Evolutionary conservation across 2,329 filamentous ascomycete species (phyloP).

Genomic region (Claviceps pazoutovae): DNA sequence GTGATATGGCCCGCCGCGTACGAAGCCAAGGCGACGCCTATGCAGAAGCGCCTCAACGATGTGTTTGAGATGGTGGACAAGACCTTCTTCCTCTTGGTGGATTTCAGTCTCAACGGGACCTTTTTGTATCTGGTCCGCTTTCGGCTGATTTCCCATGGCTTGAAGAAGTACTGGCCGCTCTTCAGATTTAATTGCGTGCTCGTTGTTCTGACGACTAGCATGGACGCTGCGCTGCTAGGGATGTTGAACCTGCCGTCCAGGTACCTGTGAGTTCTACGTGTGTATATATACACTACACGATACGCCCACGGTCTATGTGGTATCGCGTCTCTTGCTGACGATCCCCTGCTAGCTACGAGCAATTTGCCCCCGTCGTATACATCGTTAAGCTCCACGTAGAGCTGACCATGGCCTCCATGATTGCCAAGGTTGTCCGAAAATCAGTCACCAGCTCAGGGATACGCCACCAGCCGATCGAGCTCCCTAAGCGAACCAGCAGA

Average conservation of each 20-base stretch:
- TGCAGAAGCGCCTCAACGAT: constrained; percentile 8
- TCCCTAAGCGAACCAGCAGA: neutral
- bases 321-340: neutral
- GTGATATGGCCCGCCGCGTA: constrained; percentile 26
- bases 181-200: constrained; percentile 34
- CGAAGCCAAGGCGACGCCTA: constrained; percentile 5
- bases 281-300: too few species aligned
- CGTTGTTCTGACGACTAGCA: constrained; percentile 31
- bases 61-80: constrained; percentile 22
- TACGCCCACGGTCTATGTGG: too few species aligned
- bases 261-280: neutral
- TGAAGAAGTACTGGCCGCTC: constrained; percentile 35
- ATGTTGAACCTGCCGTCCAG: constrained; percentile 11
- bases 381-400: constrained; percentile 40
- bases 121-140: constrained; percentile 33
- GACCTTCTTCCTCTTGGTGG: constrained; percentile 33
- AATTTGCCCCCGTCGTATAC: constrained; percentile 37
- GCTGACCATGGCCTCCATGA: constrained; percentile 37
- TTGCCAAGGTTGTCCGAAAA: constrained; percentile 23
- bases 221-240: constrained; percentile 24
- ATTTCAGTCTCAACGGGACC: constrained; percentile 33
- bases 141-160: constrained; percentile 30
- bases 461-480: neutral
- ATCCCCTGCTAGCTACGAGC: constrained; percentile 18
- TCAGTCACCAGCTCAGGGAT: neutral